Evolutionary conservation across 176 grass and related monocot genomes (phyloP).

Genomic region (Pharus latifolius): DNA sequence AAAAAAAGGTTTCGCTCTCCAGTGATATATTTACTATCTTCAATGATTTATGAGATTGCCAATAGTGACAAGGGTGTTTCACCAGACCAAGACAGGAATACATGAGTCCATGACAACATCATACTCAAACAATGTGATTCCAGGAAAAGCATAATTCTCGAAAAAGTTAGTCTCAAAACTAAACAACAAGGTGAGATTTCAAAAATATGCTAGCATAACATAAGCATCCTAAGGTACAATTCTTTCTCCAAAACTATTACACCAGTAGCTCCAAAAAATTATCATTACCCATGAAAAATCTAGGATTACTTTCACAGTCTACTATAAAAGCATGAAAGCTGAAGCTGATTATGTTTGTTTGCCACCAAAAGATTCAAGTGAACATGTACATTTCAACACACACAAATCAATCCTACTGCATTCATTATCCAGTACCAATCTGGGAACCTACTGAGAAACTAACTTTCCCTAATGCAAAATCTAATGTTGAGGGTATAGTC

Average conservation of each 20-base stretch:
- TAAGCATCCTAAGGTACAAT: too few relatives aligned
- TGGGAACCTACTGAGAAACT: neutral
- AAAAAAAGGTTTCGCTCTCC: neutral
- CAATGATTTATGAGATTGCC: neutral
- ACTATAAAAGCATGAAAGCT: too few relatives aligned
- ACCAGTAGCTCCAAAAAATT: too few relatives aligned
- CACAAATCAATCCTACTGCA: neutral
- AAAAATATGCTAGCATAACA: neutral
- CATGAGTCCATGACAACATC: neutral
- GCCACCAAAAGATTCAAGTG: neutral
- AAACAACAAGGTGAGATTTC: neutral
- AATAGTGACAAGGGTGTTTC: neutral
- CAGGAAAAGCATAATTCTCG: neutral
- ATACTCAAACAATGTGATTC: neutral
- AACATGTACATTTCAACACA: neutral
- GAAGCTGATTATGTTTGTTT: too few relatives aligned
- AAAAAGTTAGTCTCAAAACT: neutral
- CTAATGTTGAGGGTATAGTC: neutral
- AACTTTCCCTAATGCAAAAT: neutral
- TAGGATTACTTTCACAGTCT: neutral
- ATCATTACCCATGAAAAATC: too few relatives aligned
- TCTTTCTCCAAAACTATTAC: too few relatives aligned
- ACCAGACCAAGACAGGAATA: neutral
- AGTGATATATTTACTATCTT: constrained; percentile 4
- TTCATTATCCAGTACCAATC: neutral